Evolutionary conservation across 768 basidiomycete genomes (phyloP).

Genomic region (Boletus pseudopeckii): DNA sequence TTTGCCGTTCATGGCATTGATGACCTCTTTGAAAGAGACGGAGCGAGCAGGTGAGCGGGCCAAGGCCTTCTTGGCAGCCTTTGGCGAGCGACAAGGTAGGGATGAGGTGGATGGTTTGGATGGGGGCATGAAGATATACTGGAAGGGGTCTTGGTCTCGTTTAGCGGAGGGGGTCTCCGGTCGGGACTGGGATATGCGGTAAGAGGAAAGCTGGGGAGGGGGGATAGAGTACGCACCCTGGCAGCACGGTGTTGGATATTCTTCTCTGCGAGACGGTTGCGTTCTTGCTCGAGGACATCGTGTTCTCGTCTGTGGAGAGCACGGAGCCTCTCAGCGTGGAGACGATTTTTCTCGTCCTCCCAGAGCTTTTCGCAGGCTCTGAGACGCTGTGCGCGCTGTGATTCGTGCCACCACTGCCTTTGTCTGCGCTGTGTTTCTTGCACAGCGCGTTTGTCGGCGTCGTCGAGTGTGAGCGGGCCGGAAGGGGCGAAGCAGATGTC

Average conservation of each 20-base stretch:
- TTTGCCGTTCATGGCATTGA: constrained; percentile 54
- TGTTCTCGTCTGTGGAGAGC: constrained; percentile 35
- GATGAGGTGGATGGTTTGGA: constrained; percentile 19
- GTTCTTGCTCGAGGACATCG: constrained; percentile 25
- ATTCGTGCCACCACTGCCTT: constrained; percentile 31
- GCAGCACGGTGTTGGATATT: constrained; percentile 8
- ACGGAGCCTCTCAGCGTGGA: constrained; percentile 38
- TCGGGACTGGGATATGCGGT: constrained; percentile 16
- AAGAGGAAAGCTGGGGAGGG: neutral
- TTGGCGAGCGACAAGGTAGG: constrained; percentile 20
- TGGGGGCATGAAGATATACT: constrained; percentile 33
- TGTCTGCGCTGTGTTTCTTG: constrained; percentile 35
- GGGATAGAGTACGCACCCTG: constrained; percentile 16
- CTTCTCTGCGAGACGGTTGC: constrained; percentile 21
- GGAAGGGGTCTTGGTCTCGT: constrained; percentile 28
- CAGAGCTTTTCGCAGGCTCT: constrained; percentile 46
- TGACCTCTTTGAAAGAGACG: constrained; percentile 55
- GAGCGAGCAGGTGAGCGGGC: constrained; percentile 27
- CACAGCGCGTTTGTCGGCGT: constrained; percentile 39
- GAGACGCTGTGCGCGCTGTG: constrained; percentile 39
- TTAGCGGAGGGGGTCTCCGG: constrained; percentile 3
- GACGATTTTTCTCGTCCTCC: constrained; percentile 43
- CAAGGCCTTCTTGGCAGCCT: constrained; percentile 5
- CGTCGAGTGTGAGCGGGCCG: constrained; percentile 40
- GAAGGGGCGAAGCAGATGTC: constrained; percentile 37